Evolutionary conservation across 768 basidiomycete species (phyloP), one percentile per base, ranked within the genome.

Genomic region (Suillus clintonianus): DNA sequence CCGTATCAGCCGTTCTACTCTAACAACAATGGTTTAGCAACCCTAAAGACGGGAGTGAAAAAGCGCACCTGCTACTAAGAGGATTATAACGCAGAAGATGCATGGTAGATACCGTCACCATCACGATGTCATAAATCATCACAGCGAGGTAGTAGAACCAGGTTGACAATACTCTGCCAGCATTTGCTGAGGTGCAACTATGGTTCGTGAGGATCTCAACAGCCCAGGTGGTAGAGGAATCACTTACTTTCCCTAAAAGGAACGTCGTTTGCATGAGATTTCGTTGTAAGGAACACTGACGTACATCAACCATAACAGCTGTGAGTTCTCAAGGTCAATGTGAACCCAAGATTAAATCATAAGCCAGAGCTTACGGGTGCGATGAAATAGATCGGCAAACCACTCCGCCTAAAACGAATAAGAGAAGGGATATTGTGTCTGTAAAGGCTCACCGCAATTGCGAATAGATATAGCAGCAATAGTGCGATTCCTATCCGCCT

Each of bases 91-190:
- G 80, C 36, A 86, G 71, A 19, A 90, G 74, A 68, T 81, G 86
- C 57, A 76, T 70, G 5, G 85, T 78, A 43, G 87, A 86, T 51
- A 88, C 74, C 4, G 73, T 71, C 8, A 86, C 79, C 2, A 83
- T 82, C 11, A 81, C 71, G 7, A 84, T 71, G 67, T 91, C 89
- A 70, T 85, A 90, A 13, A 79, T 55, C 62, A 89, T 88, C 11
- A 85, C 80, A 32, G 85, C 69, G 2, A 83, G 77, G 68, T 90
- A 90, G 74, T 84, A 87, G 6, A 82, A 65, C 84, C 86, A 90
- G 37, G 83, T 83, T 0, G 68, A 68, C 1, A 83, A 79, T 22
- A 81, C 64, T 47, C 64, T 60, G n/a, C 64, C 70, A 65, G 48
- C 60, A 69, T 64, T 74, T 66, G 74, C 80, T 76, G 61, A 78